A percentile compares a stretch with the other conserved stretches of the same genome.
Evolutionary conservation across 495 filamentous ascomycete genomes (phyloP).

Genomic region (Hypoxylon rickii): DNA sequence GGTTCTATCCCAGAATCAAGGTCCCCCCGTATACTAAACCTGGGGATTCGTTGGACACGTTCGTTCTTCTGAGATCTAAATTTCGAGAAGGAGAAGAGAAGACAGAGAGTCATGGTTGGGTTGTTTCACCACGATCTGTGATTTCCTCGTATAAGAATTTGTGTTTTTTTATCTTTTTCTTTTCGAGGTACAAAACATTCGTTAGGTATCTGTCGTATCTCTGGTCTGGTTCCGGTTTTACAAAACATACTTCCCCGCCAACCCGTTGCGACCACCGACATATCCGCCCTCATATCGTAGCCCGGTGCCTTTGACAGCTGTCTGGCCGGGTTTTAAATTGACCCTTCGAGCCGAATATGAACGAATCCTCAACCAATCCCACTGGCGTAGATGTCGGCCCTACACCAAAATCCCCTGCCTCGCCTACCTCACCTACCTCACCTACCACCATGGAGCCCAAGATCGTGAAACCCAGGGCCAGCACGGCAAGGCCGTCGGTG

Average conservation of each 20-base stretch:
- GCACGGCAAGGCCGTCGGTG: constrained; percentile 34
- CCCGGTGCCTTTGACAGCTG: neutral
- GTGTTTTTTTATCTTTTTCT: neutral
- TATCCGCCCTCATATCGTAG: constrained; percentile 10
- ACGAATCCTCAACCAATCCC: constrained; percentile 19
- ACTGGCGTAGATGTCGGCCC: constrained; percentile 12
- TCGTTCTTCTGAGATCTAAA: constrained; percentile 22
- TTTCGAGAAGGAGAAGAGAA: neutral
- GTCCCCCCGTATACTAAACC: constrained; percentile 12
- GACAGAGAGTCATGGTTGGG: constrained; percentile 16
- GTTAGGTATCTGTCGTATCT: constrained; percentile 5
- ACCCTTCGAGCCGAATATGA: constrained; percentile 25
- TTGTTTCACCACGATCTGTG: constrained; percentile 2
- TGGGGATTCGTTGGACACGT: constrained; percentile 22
- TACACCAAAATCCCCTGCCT: too few species aligned
- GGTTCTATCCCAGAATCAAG: constrained; percentile 16
- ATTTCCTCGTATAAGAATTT: constrained; percentile 4
- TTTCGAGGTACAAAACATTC: constrained; percentile 9
- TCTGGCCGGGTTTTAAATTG: constrained; percentile 2
- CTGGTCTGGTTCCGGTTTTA: constrained; percentile 20
- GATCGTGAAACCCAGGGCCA: constrained; percentile 31
- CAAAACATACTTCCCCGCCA: neutral
- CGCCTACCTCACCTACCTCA: too few species aligned
- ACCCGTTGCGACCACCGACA: constrained; percentile 18
- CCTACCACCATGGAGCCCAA: constrained; percentile 22